Evolutionary conservation across 2,329 filamentous ascomycete species (phyloP), one percentile per base, ranked within the genome.

Genomic region (Chaetomiaceae sp.): DNA sequence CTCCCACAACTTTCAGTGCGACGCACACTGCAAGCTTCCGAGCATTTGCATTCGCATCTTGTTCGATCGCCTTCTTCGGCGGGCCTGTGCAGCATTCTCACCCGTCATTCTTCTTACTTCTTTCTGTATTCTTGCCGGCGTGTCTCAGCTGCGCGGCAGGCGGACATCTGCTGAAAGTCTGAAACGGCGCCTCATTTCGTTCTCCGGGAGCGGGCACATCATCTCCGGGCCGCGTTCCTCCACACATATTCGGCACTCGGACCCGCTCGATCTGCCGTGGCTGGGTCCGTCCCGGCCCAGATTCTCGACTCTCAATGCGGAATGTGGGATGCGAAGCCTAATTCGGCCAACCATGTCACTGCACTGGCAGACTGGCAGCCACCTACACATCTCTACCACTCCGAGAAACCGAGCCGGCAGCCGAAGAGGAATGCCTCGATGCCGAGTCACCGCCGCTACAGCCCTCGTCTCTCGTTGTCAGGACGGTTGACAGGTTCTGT

Each of bases 241-340:
- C 40, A 42, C 20, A 29, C 34, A 20, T 23, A 17, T 47, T 39
- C 48, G 51, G 51, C 51, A 57, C 29, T 52, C 55, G 45, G 39
- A 39, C 27, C 48, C 39, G 51, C 50, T 43, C 39, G 44, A 54
- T 57, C 44, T 57, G 51, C 55, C 55, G 44, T 49, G 22, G 31
- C 42, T 47, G 27, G 53, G 36, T 22, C 47, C 47, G 47, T 25
- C 52, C 47, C 48, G 33, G 37, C 37, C 47, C 19, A 19, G n/a
- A 19, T 42, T 20, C 20, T 44, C 22, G 8, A 31, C 44, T 25
- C 43, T 22, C 22, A 36, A 14, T 14, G 25, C 36, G 46, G 23
- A 29, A 44, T 47, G 29, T 46, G 33, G 43, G 29, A 44, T 54
- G 55, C 48, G 39, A 49, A 25, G 25, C 48, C 40, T 29, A 7